A percentile compares a stretch with the other conserved stretches of the same genome.
phyloP scores from a whole-genome alignment of 2,329 filamentous ascomycete genomes.

The Calonectria pauciramosa region DNA sequence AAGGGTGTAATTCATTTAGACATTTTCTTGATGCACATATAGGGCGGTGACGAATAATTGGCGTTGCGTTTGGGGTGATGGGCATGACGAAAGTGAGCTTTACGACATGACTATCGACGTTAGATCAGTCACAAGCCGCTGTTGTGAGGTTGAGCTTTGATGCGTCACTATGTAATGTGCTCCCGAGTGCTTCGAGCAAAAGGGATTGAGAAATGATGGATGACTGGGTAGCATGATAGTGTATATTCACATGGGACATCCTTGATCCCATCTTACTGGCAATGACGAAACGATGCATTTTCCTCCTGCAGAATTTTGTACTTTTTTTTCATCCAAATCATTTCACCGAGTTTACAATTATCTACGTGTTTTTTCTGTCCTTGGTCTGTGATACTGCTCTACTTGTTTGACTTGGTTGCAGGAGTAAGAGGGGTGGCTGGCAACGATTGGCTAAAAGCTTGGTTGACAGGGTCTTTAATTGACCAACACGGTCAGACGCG shows the following conservation, averaged over 20 bases:
- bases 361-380: neutral
- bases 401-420: neutral
- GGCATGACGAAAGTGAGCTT: slow-evolving; percentile 14
- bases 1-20: slow-evolving; percentile 35
- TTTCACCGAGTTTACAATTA: neutral
- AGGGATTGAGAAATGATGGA: neutral
- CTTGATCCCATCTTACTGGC: neutral
- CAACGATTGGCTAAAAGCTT: slow-evolving; percentile 28
- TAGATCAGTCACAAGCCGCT: slow-evolving; percentile 23
- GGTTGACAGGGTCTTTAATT: slow-evolving; percentile 45
- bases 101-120: slow-evolving; percentile 26
- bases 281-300: neutral
- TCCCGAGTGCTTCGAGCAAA: neutral
- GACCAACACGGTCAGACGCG: slow-evolving; percentile 48
- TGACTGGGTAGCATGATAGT: slow-evolving; percentile 6
- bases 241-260: slow-evolving; percentile 1
- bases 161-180: neutral
- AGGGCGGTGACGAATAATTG: slow-evolving; percentile 36
- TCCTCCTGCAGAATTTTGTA: neutral
- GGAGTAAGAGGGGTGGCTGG: neutral
- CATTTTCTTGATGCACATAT: slow-evolving; percentile 40
- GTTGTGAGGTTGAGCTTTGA: slow-evolving; percentile 9
- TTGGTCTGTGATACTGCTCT: neutral
- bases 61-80: slow-evolving; percentile 35
- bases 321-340: neutral